Percentiles rank a stretch among this genome's conserved stretches.
These are phyloP conservation scores for Cutaneotrichosporon sp. DNA, from an alignment of 1,284 basidiomycete genomes.

Conservation along the genomic window DNA sequence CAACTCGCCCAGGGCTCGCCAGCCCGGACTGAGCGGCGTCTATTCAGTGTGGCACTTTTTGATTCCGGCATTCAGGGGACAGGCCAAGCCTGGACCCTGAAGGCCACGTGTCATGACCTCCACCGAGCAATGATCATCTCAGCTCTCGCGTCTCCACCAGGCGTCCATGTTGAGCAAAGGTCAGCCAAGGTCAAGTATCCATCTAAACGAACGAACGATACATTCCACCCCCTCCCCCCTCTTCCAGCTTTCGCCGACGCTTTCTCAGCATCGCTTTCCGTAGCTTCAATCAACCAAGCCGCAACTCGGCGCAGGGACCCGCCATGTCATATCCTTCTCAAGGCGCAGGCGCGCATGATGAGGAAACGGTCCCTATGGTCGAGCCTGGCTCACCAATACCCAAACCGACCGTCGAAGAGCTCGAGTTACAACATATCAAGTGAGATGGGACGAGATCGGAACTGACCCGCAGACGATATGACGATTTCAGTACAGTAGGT, in stretches of 20 bases:
- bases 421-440: conserved; percentile 51
- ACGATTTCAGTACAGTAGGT: conserved; percentile 78
- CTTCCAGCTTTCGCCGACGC: conserved; percentile 16
- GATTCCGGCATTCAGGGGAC: no score
- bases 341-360: background rate
- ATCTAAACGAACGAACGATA: background rate
- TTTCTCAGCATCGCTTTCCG: background rate
- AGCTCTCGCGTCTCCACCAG: no score
- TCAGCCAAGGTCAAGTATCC: no score
- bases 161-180: no score
- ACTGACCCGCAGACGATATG: conserved; percentile 45
- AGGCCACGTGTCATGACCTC: no score
- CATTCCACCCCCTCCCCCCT: background rate
- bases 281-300: background rate
- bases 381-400: background rate
- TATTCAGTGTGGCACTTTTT: no score
- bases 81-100: no score
- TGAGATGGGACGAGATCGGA: conserved; percentile 18
- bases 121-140: no score
- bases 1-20: no score
- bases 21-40: no score
- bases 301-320: background rate
- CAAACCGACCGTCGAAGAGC: conserved; percentile 29
- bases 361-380: background rate
- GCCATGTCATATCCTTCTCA: conserved; percentile 32